A percentile compares a stretch with the other conserved stretches of the same genome.
These are phyloP conservation scores for Malus sylvestris DNA, from an alignment of 306 rosid genomes.

Conservation along the genomic window DNA sequence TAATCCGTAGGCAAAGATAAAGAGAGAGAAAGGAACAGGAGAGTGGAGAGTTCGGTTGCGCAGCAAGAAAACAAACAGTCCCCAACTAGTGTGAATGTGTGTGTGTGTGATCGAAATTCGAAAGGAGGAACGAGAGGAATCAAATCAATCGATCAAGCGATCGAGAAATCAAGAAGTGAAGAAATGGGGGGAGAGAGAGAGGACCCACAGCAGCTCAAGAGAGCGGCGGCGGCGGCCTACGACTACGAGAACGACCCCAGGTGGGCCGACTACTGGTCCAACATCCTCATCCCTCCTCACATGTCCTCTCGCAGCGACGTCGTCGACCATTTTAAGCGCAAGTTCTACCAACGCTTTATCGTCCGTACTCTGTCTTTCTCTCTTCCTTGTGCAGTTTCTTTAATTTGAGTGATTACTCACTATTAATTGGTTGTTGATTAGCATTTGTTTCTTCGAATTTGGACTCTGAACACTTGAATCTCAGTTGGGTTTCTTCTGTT, in stretches of 20 bases:
- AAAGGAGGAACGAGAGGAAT: neutral
- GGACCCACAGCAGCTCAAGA: slow-evolving; percentile 70
- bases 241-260: slow-evolving; percentile 81
- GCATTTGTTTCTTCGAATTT: neutral
- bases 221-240: slow-evolving; percentile 67
- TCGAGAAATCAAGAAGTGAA: neutral
- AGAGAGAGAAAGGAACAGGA: neutral
- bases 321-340: slow-evolving; percentile 72
- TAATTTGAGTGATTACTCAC: neutral
- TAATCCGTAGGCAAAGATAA: neutral
- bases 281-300: slow-evolving; percentile 83
- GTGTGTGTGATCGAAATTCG: neutral
- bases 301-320: slow-evolving; percentile 68
- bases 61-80: neutral
- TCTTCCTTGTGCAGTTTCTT: neutral
- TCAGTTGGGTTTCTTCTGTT: neutral
- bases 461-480: neutral
- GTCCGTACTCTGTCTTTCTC: slow-evolving; percentile 28
- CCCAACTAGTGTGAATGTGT: neutral
- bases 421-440: neutral
- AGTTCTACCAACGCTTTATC: slow-evolving; percentile 80
- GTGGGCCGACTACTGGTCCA: slow-evolving; percentile 91
- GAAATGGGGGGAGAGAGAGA: slow-evolving; percentile 70
- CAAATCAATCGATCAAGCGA: neutral
- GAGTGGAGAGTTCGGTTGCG: neutral